Base-by-base conservation (phyloP, 352 stramenopile species). In the Phytophthora crassamura region DNA sequence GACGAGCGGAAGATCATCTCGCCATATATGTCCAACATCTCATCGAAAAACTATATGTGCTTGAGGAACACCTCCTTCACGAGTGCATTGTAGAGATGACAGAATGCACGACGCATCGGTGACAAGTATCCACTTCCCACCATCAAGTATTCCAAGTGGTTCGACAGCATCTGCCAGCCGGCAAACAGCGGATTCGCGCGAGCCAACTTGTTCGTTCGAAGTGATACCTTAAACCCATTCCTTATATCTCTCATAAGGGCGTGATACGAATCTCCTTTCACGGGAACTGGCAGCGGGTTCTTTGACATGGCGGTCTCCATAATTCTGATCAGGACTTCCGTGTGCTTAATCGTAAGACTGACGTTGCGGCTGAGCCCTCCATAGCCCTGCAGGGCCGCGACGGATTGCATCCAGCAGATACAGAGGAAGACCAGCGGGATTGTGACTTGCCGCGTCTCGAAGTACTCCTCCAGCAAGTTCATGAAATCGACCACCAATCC, bases 301-400 rank as follows among this genome's bases (percentile, higher is more conserved):
- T n/a, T n/a, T n/a, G n/a, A n/a, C n/a, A n/a, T n/a, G n/a, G n/a
- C n/a, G n/a, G n/a, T n/a, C n/a, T n/a, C n/a, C n/a, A 71, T 43
- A 18, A 59, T 56, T 12, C 59, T 46, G 7, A 57, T 56, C 20
- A 78, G 22, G 2, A 64, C 20, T 25, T 57, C 52, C 14, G 45
- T 38, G 41, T 78, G 62, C 38, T 52, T 63, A 14, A 76, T 51
- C n/a, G 58, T 60, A 3, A 66, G 43, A 7, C 54, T 65, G 7
- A 74, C 51, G 20, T 56, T 70, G 7, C 59, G 53, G 14, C 48
- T 45, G 4, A 75, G 53, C 0, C 61, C 61, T 8, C 20, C 59
- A 22, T 79, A 20, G 22, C 71, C 62, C 33, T 79, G 59, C 7
- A 79, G 59, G 20, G 58, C 69, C 2, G 58, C 59, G 0, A 74